These are phyloP conservation scores for Vigna hirtella DNA, from an alignment of 306 rosid genomes.

Conservation along the genomic window DNA sequence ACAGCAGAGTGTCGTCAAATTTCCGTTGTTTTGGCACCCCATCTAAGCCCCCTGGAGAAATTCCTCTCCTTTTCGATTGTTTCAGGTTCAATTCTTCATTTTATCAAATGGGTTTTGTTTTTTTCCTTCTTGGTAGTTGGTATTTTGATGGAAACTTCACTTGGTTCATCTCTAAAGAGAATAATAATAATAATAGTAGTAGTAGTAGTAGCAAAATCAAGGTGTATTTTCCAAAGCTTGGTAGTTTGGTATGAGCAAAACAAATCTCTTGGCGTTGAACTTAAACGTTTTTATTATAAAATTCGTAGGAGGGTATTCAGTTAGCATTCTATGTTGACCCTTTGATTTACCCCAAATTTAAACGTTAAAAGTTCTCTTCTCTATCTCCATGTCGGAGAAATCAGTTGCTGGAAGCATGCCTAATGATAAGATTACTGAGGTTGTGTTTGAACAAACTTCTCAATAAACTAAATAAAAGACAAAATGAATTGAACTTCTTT, in stretches of 20 bases:
- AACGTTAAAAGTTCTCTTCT: constrained; percentile 4
- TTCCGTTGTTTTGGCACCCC: constrained; percentile 42
- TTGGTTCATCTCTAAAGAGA: neutral
- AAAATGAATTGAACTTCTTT: too few species aligned
- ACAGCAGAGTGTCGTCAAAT: constrained; percentile 18
- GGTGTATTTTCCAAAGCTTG: neutral
- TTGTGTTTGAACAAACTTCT: neutral
- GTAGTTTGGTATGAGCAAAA: constrained; percentile 3
- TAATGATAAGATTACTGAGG: neutral
- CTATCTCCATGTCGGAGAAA: neutral
- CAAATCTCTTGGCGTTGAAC: neutral
- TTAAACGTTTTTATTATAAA: neutral
- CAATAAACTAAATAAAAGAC: neutral
- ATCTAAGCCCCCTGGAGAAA: constrained; percentile 54
- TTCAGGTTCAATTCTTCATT: constrained; percentile 58
- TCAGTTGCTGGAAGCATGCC: constrained; percentile 6
- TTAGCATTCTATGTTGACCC: neutral
- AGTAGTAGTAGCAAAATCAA: neutral
- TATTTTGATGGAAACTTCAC: neutral
- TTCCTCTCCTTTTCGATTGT: constrained; percentile 55
- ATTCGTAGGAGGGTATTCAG: neutral
- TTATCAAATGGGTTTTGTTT: neutral
- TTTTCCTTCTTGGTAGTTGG: neutral
- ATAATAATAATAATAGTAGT: neutral
- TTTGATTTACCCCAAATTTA: constrained; percentile 7